These are phyloP conservation scores for Bipolaris bicolor DNA, from an alignment of 2,329 filamentous ascomycete species.

Conservation along the genomic window DNA sequence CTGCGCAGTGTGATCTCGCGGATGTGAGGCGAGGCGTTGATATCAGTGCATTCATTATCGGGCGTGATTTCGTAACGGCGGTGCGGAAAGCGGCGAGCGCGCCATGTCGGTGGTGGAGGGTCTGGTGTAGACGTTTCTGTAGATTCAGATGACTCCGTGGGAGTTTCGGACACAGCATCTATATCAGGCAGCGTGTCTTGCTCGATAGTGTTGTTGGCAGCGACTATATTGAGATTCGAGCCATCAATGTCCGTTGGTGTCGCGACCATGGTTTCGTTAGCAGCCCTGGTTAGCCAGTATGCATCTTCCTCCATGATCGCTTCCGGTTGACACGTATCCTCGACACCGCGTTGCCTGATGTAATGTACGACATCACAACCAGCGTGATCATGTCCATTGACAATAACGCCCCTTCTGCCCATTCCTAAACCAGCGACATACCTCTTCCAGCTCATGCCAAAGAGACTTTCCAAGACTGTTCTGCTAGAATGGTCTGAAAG, in stretches of 20 bases:
- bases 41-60: conserved; percentile 19
- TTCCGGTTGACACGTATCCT: conserved; percentile 16
- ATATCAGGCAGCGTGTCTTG: neutral
- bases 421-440: conserved; percentile 65
- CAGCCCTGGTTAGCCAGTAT: conserved; percentile 19
- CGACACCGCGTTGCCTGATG: conserved; percentile 29
- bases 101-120: conserved; percentile 26
- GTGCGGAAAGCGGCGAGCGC: conserved; percentile 29
- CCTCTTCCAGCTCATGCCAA: conserved; percentile 72
- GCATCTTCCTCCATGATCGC: conserved; percentile 19
- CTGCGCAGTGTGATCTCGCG: conserved; percentile 92
- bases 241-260: conserved; percentile 3
- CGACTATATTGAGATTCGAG: conserved; percentile 4
- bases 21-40: conserved; percentile 61
- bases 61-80: conserved; percentile 46
- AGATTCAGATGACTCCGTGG: conserved; percentile 3
- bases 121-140: neutral
- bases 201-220: conserved; percentile 7
- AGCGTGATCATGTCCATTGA: conserved; percentile 94
- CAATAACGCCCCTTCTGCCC: conserved; percentile 76
- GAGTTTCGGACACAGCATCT: conserved; percentile 2
- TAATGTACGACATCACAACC: conserved; percentile 91
- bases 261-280: conserved; percentile 7
- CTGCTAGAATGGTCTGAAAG: conserved; percentile 73
- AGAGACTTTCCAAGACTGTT: conserved; percentile 80